phyloP scores from a whole-genome alignment of 129 eudicot genomes.

The Saussurea involucrata region DNA sequence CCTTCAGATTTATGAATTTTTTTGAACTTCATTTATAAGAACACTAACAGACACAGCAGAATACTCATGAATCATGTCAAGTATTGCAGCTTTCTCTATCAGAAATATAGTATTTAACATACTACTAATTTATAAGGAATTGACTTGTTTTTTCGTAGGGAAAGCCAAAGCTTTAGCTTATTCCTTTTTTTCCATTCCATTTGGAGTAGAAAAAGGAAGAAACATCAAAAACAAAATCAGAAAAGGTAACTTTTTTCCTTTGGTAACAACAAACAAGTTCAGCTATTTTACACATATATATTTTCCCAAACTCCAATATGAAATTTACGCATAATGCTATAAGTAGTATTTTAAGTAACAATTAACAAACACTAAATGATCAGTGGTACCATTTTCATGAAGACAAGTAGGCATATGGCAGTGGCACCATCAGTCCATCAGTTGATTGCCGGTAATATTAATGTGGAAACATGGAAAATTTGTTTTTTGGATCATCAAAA shows the following conservation, averaged over 20 bases:
- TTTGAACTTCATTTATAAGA: not conserved
- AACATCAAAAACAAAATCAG: not conserved
- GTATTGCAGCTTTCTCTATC: not conserved
- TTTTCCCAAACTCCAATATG: not conserved
- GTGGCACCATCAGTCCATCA: not conserved
- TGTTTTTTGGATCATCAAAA: not conserved
- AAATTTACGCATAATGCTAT: not conserved
- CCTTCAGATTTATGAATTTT: not conserved
- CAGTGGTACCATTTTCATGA: not conserved
- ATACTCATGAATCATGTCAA: not conserved
- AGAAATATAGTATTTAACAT: not conserved
- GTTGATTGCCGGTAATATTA: not conserved
- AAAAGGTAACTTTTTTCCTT: not conserved
- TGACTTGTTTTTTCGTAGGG: not conserved
- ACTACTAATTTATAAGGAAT: not conserved
- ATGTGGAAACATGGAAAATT: not conserved
- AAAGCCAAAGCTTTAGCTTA: not conserved
- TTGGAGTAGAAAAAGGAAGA: not conserved
- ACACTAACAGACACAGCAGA: not conserved
- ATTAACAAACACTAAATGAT: not conserved
- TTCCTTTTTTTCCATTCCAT: not conserved
- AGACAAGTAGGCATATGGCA: not conserved
- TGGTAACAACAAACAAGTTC: not conserved
- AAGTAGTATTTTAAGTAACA: not conserved
- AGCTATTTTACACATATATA: not conserved